Conservation (phyloP, 176 grass and related monocot genomes). For the Oryza rufipogon region DNA sequence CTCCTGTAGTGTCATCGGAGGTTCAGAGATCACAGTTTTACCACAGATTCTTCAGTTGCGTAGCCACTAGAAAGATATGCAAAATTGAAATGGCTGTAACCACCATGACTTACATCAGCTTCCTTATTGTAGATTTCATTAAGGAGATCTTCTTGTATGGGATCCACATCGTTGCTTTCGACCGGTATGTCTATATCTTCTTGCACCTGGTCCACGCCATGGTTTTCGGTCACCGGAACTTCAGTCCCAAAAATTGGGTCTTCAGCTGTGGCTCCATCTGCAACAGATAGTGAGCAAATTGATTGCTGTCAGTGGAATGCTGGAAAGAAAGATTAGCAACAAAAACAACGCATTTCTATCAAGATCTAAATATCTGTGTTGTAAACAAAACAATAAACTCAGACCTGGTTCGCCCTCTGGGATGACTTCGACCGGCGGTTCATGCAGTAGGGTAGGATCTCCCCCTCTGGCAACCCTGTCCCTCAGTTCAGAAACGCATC, state of each 20-base stretch:
- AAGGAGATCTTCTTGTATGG: constrained; percentile 71
- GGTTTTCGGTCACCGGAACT: constrained; percentile 32
- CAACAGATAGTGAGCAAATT: constrained; percentile 12
- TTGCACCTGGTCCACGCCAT: constrained; percentile 9
- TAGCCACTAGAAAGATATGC: not conserved
- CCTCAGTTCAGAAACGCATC: constrained; percentile 76
- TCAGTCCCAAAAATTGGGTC: constrained; percentile 36
- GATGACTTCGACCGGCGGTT: constrained; percentile 46
- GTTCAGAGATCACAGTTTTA: not conserved
- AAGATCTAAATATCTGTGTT: not conserved
- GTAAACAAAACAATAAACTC: constrained; percentile 23
- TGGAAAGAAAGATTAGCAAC: not conserved
- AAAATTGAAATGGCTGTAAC: not conserved
- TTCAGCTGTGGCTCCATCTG: constrained; percentile 51
- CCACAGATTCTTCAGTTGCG: not conserved
- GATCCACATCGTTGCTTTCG: constrained; percentile 43
- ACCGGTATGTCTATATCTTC: constrained; percentile 43
- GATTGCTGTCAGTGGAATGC: not conserved
- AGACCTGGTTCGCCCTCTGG: constrained; percentile 52
- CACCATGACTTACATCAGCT: constrained; percentile 52
- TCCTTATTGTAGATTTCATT: constrained; percentile 67
- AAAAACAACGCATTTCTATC: constrained; percentile 15
- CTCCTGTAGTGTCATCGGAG: constrained; percentile 35
- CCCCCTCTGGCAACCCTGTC: constrained; percentile 76
- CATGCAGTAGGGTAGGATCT: constrained; percentile 77